Conservation (phyloP, 2,329 filamentous ascomycete species). For the Macroventuria anomochaeta region DNA sequence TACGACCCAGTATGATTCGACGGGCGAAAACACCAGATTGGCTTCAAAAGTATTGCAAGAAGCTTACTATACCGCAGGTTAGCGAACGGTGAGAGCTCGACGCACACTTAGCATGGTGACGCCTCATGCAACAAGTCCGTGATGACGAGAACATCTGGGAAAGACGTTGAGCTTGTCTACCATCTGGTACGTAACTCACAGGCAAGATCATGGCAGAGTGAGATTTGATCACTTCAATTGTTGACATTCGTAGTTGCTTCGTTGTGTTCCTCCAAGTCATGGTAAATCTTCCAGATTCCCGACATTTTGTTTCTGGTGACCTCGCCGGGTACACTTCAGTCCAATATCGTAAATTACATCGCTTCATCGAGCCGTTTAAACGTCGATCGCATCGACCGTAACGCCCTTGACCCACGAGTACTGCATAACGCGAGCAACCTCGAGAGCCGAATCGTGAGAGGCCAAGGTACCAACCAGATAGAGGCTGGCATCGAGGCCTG, state of each 20-base stretch:
- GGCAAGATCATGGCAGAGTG: background rate
- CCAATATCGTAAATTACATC: conserved; percentile 33
- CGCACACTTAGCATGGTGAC: background rate
- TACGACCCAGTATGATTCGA: background rate
- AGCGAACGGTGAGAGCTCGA: background rate
- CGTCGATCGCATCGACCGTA: conserved; percentile 83
- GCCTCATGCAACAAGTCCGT: background rate
- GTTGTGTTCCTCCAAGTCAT: conserved; percentile 37
- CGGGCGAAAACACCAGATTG: too few species aligned
- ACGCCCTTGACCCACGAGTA: conserved; percentile 86
- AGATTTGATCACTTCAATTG: conserved; percentile 8
- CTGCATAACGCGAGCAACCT: conserved; percentile 77
- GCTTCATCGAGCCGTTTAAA: conserved; percentile 58
- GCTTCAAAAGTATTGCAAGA: background rate
- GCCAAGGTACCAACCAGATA: conserved; percentile 87
- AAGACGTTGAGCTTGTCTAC: background rate
- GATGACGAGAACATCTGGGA: background rate
- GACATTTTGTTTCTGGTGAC: conserved; percentile 32
- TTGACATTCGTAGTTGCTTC: conserved; percentile 32
- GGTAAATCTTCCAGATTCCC: conserved; percentile 36
- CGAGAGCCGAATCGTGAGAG: conserved; percentile 75
- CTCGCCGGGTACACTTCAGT: conserved; percentile 28
- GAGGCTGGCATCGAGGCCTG: conserved; percentile 81
- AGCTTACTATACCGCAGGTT: background rate
- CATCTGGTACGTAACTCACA: conserved; percentile 8